These are phyloP conservation scores for Pisolithus tinctorius DNA, from an alignment of 768 basidiomycete genomes.

Conservation along the genomic window DNA sequence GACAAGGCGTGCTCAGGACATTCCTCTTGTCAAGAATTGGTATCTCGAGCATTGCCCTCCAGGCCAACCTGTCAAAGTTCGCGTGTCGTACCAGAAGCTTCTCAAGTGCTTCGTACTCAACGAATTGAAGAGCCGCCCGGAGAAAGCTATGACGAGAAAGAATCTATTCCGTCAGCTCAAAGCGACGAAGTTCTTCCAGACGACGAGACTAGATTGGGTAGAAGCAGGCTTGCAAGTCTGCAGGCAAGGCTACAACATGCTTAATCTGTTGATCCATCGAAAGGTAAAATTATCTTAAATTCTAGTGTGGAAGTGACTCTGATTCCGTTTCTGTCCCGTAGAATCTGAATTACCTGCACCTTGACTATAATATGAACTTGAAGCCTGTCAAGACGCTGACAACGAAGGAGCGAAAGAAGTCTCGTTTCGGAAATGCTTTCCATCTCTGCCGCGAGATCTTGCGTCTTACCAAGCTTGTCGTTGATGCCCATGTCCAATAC, in stretches of 20 bases:
- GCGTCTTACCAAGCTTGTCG: constrained; percentile 95
- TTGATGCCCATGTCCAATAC: constrained; percentile 98
- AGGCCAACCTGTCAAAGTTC: constrained; percentile 92
- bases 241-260: constrained; percentile 98
- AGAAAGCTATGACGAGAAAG: constrained; percentile 98
- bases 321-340: constrained; percentile 17
- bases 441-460: constrained; percentile 97
- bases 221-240: constrained; percentile 98
- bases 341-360: constrained; percentile 90
- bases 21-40: constrained; percentile 97
- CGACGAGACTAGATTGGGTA: constrained; percentile 96
- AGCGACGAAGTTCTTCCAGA: constrained; percentile 99
- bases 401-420: constrained; percentile 99
- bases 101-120: constrained; percentile 95
- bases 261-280: constrained; percentile 96
- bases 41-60: constrained; percentile 98
- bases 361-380: constrained; percentile 98
- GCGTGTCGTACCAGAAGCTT: constrained; percentile 98
- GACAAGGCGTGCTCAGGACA: constrained; percentile 90
- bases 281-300: constrained; percentile 47
- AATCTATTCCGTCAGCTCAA: constrained; percentile 94
- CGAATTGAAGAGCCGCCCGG: constrained; percentile 79
- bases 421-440: constrained; percentile 99
- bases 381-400: constrained; percentile 97
- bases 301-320: neutral